A percentile compares a stretch with the other conserved stretches of the same genome.
Evolutionary conservation across 108 stramenopile species (phyloP).

Genomic region (Aurantiochytrium sp.): DNA sequence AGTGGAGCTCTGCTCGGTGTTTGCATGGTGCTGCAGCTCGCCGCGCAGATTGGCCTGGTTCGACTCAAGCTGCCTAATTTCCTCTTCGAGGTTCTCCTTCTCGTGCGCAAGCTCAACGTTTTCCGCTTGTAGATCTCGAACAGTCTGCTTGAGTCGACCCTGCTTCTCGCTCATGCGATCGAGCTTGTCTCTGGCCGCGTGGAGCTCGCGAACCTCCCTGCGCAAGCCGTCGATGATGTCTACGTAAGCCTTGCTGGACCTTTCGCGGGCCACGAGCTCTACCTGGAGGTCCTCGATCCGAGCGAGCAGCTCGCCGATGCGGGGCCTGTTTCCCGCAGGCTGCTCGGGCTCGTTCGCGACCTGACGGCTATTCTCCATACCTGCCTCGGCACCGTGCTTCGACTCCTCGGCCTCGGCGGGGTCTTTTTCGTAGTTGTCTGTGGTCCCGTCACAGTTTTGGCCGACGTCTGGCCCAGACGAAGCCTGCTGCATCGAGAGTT

Average conservation of each 20-base stretch:
- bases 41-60: neutral
- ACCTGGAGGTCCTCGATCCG: neutral
- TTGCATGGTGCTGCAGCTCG: neutral
- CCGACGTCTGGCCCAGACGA: too few relatives aligned
- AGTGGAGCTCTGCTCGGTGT: neutral
- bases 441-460: too few relatives aligned
- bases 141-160: neutral
- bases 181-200: neutral
- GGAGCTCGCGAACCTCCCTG: neutral
- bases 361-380: neutral
- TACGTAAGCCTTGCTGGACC: neutral
- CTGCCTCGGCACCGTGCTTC: neutral
- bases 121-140: neutral
- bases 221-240: neutral
- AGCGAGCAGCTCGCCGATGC: neutral
- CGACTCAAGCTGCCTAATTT: neutral
- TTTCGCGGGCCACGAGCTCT: neutral
- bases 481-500: too few relatives aligned
- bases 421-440: too few relatives aligned
- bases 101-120: neutral
- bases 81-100: neutral
- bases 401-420: too few relatives aligned
- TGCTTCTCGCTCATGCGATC: conserved; percentile 19
- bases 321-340: neutral
- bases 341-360: neutral